phyloP scores from a whole-genome alignment of 78 protist genomes.

The Emiliania huxleyi region DNA sequence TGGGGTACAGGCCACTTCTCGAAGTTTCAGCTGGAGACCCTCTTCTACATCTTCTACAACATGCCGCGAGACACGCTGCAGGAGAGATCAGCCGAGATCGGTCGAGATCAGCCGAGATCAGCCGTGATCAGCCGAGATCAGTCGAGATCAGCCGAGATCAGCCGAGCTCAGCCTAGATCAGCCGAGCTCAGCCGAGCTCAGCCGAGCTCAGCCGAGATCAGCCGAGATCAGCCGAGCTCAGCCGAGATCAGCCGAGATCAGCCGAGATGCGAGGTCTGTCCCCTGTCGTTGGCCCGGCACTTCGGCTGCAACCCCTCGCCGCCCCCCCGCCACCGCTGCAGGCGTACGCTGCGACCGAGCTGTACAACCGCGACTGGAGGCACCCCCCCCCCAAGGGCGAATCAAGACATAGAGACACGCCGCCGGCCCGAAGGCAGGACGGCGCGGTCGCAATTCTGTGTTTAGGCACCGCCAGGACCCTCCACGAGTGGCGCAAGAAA shows the following conservation, averaged over 20 bases:
- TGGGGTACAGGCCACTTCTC: too few relatives aligned
- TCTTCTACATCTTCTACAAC: slow-evolving; percentile 92
- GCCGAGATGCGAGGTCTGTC: too few relatives aligned
- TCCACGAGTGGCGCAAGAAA: slow-evolving; percentile 28
- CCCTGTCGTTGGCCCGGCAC: too few relatives aligned
- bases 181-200: slow-evolving; percentile 84
- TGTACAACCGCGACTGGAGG: slow-evolving; percentile 79
- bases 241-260: too few relatives aligned
- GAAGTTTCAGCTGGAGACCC: slow-evolving; percentile 80
- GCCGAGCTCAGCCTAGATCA: too few relatives aligned
- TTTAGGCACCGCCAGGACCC: not conserved
- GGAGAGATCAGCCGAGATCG: slow-evolving; percentile 80
- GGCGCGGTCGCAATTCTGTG: not conserved
- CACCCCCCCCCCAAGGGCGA: not conserved
- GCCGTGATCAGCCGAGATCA: too few relatives aligned
- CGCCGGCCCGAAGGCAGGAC: not conserved
- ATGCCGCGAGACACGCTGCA: slow-evolving; percentile 92
- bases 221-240: too few relatives aligned
- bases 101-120: too few relatives aligned
- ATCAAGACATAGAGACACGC: slow-evolving; percentile 71
- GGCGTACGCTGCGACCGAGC: not conserved
- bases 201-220: too few relatives aligned
- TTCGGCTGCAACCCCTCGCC: too few relatives aligned
- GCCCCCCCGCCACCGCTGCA: too few relatives aligned
- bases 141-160: too few relatives aligned